A percentile compares a stretch with the other conserved stretches of the same genome.
Evolutionary conservation across 495 filamentous ascomycete species (phyloP).

Genomic region (Lophiotrema nucula): DNA sequence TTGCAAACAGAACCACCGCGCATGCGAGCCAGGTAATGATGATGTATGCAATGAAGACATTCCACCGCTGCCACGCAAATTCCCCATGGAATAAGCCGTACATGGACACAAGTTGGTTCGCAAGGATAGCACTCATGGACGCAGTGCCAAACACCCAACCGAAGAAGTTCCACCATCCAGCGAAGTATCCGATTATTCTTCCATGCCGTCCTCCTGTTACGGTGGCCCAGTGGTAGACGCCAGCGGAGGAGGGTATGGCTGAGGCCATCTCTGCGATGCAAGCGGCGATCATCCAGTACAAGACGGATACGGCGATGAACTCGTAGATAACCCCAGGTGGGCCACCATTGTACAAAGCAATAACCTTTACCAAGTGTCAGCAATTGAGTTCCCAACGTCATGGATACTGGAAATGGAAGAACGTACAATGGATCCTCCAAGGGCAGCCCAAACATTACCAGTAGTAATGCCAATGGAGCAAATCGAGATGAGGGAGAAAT

Average conservation of each 20-base stretch:
- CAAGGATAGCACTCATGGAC: conserved; percentile 65
- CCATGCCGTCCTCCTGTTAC: conserved; percentile 69
- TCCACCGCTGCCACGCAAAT: conserved; percentile 64
- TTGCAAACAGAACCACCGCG: conserved; percentile 65
- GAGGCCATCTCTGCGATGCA: conserved; percentile 73
- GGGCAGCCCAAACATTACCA: conserved; percentile 60
- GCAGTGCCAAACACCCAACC: conserved; percentile 72
- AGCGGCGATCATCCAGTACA: conserved; percentile 49
- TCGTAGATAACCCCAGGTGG: conserved; percentile 58
- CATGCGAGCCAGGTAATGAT: conserved; percentile 66
- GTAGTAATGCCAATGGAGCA: conserved; percentile 56
- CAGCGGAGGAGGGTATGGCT: conserved; percentile 73
- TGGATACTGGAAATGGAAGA: background rate
- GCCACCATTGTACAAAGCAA: conserved; percentile 52
- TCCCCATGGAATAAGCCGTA: conserved; percentile 69
- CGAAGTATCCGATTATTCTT: conserved; percentile 69
- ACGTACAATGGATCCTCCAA: conserved; percentile 54
- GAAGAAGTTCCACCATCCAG: conserved; percentile 68
- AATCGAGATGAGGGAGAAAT: conserved; percentile 59
- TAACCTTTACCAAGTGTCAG: conserved; percentile 20
- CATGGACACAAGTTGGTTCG: conserved; percentile 67
- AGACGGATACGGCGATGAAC: conserved; percentile 58
- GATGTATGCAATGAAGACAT: conserved; percentile 70
- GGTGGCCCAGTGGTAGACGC: conserved; percentile 84
- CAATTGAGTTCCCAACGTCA: background rate